A percentile compares a stretch with the other conserved stretches of the same genome.
phyloP scores from a whole-genome alignment of 2,329 filamentous ascomycete genomes.

The Daldinia sp. region DNA sequence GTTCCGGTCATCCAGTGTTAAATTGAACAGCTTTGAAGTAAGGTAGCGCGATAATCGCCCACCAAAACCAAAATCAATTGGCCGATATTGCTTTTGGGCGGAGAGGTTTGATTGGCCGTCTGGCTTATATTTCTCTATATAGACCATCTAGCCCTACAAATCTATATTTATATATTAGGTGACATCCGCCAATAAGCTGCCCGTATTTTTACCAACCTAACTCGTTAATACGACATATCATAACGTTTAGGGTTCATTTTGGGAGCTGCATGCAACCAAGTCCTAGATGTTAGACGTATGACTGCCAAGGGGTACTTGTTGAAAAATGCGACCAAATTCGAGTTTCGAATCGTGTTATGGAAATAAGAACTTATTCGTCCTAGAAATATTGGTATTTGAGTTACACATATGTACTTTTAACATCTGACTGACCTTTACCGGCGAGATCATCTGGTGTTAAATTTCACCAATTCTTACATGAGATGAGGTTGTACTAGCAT shows the following conservation, averaged over 20 bases:
- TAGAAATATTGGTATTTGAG: background rate
- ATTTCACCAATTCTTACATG: background rate
- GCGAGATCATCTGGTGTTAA: background rate
- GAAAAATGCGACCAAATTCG: background rate
- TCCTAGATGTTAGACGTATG: background rate
- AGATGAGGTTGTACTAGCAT: background rate
- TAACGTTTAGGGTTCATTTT: background rate
- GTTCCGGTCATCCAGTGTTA: slow-evolving; percentile 49
- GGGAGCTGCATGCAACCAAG: background rate
- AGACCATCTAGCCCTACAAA: slow-evolving; percentile 10
- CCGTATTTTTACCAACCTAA: background rate
- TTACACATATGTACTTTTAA: background rate
- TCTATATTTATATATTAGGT: slow-evolving; percentile 13
- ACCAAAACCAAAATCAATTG: background rate
- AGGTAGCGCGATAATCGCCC: background rate
- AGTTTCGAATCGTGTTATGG: background rate
- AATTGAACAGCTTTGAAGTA: background rate
- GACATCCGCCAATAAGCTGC: background rate
- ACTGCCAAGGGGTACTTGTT: background rate
- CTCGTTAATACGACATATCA: background rate
- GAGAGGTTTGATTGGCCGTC: slow-evolving; percentile 5
- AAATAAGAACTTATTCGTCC: background rate
- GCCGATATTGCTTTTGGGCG: slow-evolving; percentile 5
- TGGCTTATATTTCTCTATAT: slow-evolving; percentile 11
- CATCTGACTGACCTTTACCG: background rate